These are phyloP conservation scores for Neonectria faginata DNA, from an alignment of 2,329 filamentous ascomycete species.

Conservation along the genomic window DNA sequence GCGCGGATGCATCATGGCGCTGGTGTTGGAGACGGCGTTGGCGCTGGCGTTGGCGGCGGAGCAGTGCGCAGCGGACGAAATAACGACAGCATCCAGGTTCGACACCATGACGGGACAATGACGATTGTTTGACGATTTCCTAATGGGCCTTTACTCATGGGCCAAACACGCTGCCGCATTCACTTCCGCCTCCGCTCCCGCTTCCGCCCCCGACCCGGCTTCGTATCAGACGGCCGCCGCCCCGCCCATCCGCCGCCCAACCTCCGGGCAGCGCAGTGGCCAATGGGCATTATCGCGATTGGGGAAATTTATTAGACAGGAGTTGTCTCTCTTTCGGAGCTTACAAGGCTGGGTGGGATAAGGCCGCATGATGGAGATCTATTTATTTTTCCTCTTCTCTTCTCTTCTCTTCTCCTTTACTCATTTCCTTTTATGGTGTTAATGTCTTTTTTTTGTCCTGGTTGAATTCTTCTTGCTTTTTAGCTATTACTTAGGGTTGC, in stretches of 20 bases:
- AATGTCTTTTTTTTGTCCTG: conserved; percentile 13
- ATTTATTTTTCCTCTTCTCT: conserved; percentile 15
- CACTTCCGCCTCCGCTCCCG: background rate
- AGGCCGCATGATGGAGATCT: conserved; percentile 18
- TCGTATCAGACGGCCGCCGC: background rate
- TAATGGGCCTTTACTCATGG: background rate
- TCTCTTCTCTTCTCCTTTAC: background rate
- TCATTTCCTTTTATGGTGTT: conserved; percentile 14
- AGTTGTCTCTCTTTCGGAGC: conserved; percentile 15
- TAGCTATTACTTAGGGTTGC: background rate
- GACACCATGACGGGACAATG: background rate
- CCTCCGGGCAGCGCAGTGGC: background rate
- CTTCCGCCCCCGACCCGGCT: background rate
- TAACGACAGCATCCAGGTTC: too few species aligned
- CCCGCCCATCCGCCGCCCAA: background rate
- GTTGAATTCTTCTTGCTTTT: background rate
- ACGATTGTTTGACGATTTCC: background rate
- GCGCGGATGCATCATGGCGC: background rate
- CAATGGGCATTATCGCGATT: background rate
- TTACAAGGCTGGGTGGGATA: conserved; percentile 15
- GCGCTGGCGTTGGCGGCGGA: conserved; percentile 19
- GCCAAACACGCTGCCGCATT: background rate
- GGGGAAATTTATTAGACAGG: conserved; percentile 15
- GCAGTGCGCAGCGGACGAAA: background rate
- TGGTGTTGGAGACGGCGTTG: conserved; percentile 20